phyloP scores from a whole-genome alignment of 1,284 basidiomycete species.

The Moesziomyces sp. region DNA sequence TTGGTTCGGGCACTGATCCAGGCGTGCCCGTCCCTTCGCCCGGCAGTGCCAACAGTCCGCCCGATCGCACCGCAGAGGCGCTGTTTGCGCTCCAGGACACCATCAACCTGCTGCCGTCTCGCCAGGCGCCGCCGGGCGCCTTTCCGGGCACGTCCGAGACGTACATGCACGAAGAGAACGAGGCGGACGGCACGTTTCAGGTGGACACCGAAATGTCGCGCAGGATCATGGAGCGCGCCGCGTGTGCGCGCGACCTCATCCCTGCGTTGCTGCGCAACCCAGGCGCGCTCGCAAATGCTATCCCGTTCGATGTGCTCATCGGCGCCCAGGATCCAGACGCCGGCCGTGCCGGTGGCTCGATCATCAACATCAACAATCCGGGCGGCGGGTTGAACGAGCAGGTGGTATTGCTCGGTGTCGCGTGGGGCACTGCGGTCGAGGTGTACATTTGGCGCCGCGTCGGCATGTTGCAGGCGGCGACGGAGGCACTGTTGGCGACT shows the following conservation, averaged over 20 bases:
- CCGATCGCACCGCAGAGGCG: conserved; percentile 38
- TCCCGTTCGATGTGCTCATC: conserved; percentile 46
- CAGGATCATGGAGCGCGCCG: conserved; percentile 46
- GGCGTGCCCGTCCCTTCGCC: conserved; percentile 29
- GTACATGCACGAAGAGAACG: conserved; percentile 44
- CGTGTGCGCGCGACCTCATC: conserved; percentile 45
- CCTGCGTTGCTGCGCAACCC: conserved; percentile 44
- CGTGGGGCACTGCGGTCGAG: conserved; percentile 52
- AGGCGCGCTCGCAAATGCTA: conserved; percentile 38
- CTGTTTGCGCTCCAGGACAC: conserved; percentile 47
- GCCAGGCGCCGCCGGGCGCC: conserved; percentile 45
- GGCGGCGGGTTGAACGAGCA: conserved; percentile 49
- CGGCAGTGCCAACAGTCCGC: conserved; percentile 10
- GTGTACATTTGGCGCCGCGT: conserved; percentile 53
- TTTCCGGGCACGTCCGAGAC: conserved; percentile 44
- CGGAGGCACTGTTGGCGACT: conserved; percentile 13
- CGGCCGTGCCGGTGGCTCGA: conserved; percentile 8
- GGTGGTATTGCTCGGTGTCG: conserved; percentile 40
- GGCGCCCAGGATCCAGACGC: conserved; percentile 30
- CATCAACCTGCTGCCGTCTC: conserved; percentile 35
- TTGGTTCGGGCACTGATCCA: conserved; percentile 38
- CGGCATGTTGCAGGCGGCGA: conserved; percentile 28
- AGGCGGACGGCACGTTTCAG: conserved; percentile 31
- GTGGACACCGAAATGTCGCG: conserved; percentile 50
- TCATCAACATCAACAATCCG: conserved; percentile 47